A percentile compares a stretch with the other conserved stretches of the same genome.
phyloP scores from a whole-genome alignment of 208 protist genomes.

The Tritrichomonas musculus region DNA sequence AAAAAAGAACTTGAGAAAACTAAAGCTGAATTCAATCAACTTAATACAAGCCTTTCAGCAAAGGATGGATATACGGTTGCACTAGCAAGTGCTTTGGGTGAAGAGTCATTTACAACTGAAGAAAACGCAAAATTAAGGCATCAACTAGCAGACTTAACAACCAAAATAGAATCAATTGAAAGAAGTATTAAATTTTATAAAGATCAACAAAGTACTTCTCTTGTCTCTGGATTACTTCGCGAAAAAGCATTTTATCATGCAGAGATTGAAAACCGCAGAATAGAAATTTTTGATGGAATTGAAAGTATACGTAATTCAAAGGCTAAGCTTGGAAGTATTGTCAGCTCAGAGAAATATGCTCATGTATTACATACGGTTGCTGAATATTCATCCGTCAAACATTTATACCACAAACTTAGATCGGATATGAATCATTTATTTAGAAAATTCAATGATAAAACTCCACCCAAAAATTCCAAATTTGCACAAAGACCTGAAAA shows the following conservation, averaged over 20 bases:
- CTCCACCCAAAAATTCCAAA: not conserved
- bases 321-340: not conserved
- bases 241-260: constrained; percentile 5
- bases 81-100: not conserved
- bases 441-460: not conserved
- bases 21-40: not conserved
- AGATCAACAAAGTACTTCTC: not conserved
- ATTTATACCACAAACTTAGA: not conserved
- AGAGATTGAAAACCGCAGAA: not conserved
- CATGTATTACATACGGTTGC: no score
- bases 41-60: not conserved
- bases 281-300: not conserved
- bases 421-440: not conserved
- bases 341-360: not conserved
- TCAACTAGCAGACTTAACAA: not conserved
- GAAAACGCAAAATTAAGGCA: not conserved
- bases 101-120: not conserved
- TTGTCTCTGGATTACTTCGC: not conserved
- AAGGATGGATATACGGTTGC: not conserved
- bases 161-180: not conserved
- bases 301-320: not conserved
- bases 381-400: not conserved
- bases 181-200: not conserved
- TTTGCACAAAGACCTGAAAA: not conserved
- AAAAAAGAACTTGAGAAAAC: not conserved